Evolutionary conservation across 169 alveolate genomes (phyloP).

Genomic region (Neospora caninum): DNA sequence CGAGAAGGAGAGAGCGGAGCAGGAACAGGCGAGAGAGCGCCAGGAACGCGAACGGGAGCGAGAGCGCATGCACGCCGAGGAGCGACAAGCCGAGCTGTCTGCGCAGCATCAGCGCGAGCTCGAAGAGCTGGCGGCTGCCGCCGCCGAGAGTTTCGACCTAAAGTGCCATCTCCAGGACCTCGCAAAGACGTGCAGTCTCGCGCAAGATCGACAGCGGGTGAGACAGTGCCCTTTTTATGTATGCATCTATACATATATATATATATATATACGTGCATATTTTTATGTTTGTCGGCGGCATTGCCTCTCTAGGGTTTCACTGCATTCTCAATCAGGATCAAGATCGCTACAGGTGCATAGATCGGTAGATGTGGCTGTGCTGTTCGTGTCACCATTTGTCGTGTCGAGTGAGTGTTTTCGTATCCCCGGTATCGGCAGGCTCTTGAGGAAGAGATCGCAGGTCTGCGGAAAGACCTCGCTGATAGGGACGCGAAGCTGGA

Average conservation of each 20-base stretch:
- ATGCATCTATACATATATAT: background rate
- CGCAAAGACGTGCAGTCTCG: background rate
- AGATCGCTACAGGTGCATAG: background rate
- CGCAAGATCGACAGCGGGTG: background rate
- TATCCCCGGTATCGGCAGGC: too few species aligned
- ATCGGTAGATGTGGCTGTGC: background rate
- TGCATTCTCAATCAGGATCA: too few species aligned
- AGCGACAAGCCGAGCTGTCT: background rate
- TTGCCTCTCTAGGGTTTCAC: too few species aligned
- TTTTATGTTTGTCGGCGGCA: background rate
- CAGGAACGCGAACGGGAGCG: background rate
- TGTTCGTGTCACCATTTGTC: too few species aligned
- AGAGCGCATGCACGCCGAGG: background rate
- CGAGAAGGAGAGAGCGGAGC: background rate
- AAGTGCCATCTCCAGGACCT: slow-evolving; percentile 44
- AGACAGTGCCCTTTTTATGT: background rate
- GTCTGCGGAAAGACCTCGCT: background rate
- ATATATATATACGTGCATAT: background rate
- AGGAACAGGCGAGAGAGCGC: background rate
- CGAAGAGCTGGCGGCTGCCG: slow-evolving; percentile 33
- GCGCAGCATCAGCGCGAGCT: background rate
- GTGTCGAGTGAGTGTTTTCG: too few species aligned
- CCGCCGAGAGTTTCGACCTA: slow-evolving; percentile 18
- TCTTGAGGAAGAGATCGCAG: background rate
- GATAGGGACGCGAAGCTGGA: background rate